Conservation (phyloP, 2,329 filamentous ascomycete genomes). For the Tolypocladium amazonense region DNA sequence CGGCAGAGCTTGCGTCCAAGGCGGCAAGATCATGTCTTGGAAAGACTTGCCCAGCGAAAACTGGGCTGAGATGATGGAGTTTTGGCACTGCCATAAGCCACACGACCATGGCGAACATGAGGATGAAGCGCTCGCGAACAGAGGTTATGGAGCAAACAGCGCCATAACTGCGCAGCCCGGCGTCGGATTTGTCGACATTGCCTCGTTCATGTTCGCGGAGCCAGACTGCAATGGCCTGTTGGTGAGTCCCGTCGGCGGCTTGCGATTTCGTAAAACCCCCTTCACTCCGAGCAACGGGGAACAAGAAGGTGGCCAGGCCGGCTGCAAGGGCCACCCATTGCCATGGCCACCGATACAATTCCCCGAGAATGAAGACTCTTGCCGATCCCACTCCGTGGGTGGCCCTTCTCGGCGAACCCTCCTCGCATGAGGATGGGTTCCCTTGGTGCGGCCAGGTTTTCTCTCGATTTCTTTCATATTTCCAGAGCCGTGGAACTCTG, state of each 20-base stretch:
- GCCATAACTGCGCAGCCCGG: slow-evolving; percentile 55
- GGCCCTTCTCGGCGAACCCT: slow-evolving; percentile 22
- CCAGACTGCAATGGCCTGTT: slow-evolving; percentile 46
- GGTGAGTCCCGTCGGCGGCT: slow-evolving; percentile 19
- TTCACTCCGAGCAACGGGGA: slow-evolving; percentile 17
- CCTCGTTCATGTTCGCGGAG: slow-evolving; percentile 61
- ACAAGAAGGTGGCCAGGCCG: slow-evolving; percentile 54
- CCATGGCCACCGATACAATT: slow-evolving; percentile 58
- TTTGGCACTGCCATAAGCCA: slow-evolving; percentile 99
- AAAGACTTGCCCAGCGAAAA: slow-evolving; percentile 93
- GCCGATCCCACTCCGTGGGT: slow-evolving; percentile 14
- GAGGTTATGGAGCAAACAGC: slow-evolving; percentile 78
- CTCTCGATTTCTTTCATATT: slow-evolving; percentile 34
- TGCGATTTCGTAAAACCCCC: slow-evolving; percentile 1
- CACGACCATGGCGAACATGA: slow-evolving; percentile 39
- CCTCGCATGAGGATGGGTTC: slow-evolving; percentile 31
- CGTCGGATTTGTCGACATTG: slow-evolving; percentile 71
- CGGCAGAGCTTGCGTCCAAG: slow-evolving; percentile 23
- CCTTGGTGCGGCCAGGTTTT: slow-evolving; percentile 15
- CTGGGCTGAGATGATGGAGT: slow-evolving; percentile 99
- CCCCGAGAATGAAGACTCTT: slow-evolving; percentile 42
- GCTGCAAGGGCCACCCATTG: slow-evolving; percentile 34
- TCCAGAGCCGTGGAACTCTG: slow-evolving; percentile 36
- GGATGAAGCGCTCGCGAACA: slow-evolving; percentile 41
- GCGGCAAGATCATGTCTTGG: slow-evolving; percentile 47